Evolutionary conservation across 192 early-diverging fungal species (phyloP).

Genomic region (Phycomyces nitens): DNA sequence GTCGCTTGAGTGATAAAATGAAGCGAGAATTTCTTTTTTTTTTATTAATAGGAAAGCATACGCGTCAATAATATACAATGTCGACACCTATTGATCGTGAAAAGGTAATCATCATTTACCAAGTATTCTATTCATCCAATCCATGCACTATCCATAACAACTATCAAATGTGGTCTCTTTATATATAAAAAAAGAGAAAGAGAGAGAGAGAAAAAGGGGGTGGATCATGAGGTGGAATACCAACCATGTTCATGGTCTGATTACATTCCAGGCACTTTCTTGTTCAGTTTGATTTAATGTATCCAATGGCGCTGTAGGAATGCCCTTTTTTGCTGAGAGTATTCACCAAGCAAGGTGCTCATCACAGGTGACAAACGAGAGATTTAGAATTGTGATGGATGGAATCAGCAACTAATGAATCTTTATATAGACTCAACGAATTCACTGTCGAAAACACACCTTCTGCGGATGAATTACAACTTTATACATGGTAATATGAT

Average conservation of each 20-base stretch:
- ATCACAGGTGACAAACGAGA: conserved; percentile 37
- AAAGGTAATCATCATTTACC: conserved; percentile 23
- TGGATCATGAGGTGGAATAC: too few species aligned
- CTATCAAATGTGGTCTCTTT: neutral
- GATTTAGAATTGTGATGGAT: too few species aligned
- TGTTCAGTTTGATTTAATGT: too few species aligned
- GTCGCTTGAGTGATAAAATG: neutral
- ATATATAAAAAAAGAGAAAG: neutral
- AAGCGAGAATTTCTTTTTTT: neutral
- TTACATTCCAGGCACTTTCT: too few species aligned
- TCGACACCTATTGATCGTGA: conserved; percentile 33
- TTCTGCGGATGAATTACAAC: conserved; percentile 41
- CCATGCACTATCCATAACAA: too few species aligned
- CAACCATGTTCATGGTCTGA: too few species aligned
- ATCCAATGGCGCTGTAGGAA: conserved; percentile 22
- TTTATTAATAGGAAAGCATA: neutral
- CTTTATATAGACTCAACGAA: conserved; percentile 22
- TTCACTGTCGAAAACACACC: conserved; percentile 39
- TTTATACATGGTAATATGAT: conserved; percentile 54
- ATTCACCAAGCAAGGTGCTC: conserved; percentile 37
- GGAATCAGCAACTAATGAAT: neutral
- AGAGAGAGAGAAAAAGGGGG: too few species aligned
- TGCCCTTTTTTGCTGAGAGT: conserved; percentile 59
- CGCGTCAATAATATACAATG: conserved; percentile 1
- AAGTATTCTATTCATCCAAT: neutral